A percentile compares a stretch with the other conserved stretches of the same genome.
Evolutionary conservation across 768 basidiomycete species (phyloP).

Genomic region (Hericium coralloides): DNA sequence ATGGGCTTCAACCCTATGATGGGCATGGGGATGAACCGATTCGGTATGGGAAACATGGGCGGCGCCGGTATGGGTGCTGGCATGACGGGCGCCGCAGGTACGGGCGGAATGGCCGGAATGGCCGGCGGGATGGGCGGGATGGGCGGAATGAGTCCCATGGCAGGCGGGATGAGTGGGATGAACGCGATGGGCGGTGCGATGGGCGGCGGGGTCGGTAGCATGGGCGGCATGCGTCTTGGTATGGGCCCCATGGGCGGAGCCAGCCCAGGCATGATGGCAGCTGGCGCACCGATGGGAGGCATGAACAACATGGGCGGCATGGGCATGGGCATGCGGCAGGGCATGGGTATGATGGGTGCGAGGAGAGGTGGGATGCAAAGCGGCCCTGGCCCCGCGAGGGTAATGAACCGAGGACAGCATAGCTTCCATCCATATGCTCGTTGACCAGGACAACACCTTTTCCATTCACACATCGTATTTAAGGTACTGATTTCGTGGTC

Average conservation of each 20-base stretch:
- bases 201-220: slow-evolving; percentile 9
- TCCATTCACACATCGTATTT: too few species aligned
- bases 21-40: slow-evolving; percentile 27
- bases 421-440: slow-evolving; percentile 82
- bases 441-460: slow-evolving; percentile 19
- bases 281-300: slow-evolving; percentile 17
- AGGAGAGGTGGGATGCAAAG: slow-evolving; percentile 51
- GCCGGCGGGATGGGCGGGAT: slow-evolving; percentile 5
- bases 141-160: slow-evolving; percentile 20
- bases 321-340: slow-evolving; percentile 27
- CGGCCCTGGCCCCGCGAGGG: slow-evolving; percentile 40
- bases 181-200: slow-evolving; percentile 24
- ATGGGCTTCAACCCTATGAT: slow-evolving; percentile 16
- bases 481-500: too few species aligned
- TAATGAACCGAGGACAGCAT: slow-evolving; percentile 65
- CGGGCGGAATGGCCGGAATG: slow-evolving; percentile 19
- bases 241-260: slow-evolving; percentile 30
- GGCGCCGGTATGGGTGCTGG: slow-evolving; percentile 54
- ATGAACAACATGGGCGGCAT: slow-evolving; percentile 15
- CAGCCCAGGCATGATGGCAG: slow-evolving; percentile 30
- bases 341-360: slow-evolving; percentile 29
- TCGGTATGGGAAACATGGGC: slow-evolving; percentile 18
- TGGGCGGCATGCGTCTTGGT: slow-evolving; percentile 18
- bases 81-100: slow-evolving; percentile 27
- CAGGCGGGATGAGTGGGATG: slow-evolving; percentile 26